Evolutionary conservation across 176 grass and related monocot species (phyloP).

Genomic region (Carex littledalei): DNA sequence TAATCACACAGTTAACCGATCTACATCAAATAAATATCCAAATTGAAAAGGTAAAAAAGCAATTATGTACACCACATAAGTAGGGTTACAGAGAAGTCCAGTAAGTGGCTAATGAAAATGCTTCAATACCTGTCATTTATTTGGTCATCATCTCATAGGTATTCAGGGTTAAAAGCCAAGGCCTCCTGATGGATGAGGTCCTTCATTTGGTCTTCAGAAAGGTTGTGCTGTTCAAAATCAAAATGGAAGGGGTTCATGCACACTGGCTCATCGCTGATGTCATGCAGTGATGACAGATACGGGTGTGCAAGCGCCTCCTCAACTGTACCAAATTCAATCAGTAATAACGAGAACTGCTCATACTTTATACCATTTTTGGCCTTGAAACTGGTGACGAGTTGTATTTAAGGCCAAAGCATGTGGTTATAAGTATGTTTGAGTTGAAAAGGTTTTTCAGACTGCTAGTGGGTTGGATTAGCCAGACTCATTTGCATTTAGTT

Average conservation of each 20-base stretch:
- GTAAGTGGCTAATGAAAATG: conserved; percentile 5
- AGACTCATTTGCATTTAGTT: background rate
- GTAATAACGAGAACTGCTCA: background rate
- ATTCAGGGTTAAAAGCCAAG: conserved; percentile 80
- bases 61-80: conserved; percentile 20
- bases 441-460: background rate
- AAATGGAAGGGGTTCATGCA: conserved; percentile 75
- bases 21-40: conserved; percentile 3
- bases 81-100: conserved; percentile 1
- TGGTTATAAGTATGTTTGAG: background rate
- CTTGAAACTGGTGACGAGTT: background rate
- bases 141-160: conserved; percentile 28
- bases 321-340: conserved; percentile 37
- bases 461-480: background rate
- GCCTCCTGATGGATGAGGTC: conserved; percentile 90
- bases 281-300: conserved; percentile 89
- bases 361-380: background rate
- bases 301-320: conserved; percentile 96
- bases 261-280: conserved; percentile 81
- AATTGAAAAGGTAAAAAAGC: background rate
- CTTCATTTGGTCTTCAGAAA: conserved; percentile 98
- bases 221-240: conserved; percentile 85
- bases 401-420: background rate
- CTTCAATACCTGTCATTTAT: background rate
- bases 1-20: background rate